A percentile compares a stretch with the other conserved stretches of the same genome.
These are phyloP conservation scores for Amylocystis lapponica DNA, from an alignment of 768 basidiomycete species.

Conservation along the genomic window DNA sequence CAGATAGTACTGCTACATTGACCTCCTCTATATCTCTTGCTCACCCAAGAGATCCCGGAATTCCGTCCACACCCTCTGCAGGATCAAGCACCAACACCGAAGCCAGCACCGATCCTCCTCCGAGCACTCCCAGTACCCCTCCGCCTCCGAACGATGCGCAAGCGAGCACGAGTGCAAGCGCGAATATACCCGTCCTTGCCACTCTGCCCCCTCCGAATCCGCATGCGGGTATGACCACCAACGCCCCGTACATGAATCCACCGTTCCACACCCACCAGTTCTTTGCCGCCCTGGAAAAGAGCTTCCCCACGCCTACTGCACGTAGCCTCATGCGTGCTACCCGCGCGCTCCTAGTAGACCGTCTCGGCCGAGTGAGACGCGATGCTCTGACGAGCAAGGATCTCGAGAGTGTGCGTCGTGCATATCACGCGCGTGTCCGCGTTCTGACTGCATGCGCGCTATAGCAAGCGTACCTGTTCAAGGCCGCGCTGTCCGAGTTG, in stretches of 20 bases:
- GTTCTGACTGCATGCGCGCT: background rate
- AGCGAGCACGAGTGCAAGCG: background rate
- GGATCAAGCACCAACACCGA: no score
- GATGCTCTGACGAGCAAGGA: slow-evolving; percentile 75
- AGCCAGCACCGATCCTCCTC: background rate
- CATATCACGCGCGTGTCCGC: background rate
- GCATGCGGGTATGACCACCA: background rate
- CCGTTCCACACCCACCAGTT: slow-evolving; percentile 84
- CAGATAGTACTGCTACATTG: background rate
- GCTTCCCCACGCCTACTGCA: slow-evolving; percentile 70
- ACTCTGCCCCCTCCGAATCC: slow-evolving; percentile 16
- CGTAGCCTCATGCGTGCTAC: slow-evolving; percentile 81
- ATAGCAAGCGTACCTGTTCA: slow-evolving; percentile 94
- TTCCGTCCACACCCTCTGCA: no score
- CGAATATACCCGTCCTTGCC: slow-evolving; percentile 1
- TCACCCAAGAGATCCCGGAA: slow-evolving; percentile 19
- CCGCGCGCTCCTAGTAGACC: slow-evolving; percentile 71
- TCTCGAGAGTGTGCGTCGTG: slow-evolving; percentile 65
- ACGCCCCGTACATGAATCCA: slow-evolving; percentile 50
- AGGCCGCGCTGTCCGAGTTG: slow-evolving; percentile 87
- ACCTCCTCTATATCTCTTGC: slow-evolving; percentile 9
- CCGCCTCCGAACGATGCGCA: slow-evolving; percentile 1
- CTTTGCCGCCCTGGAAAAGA: slow-evolving; percentile 62
- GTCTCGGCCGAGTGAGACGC: slow-evolving; percentile 61
- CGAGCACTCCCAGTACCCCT: slow-evolving; percentile 3